Percentiles rank a stretch among this genome's conserved stretches.
Evolutionary conservation across 495 filamentous ascomycete species (phyloP).

Genomic region (Rostrohypoxylon terebratum): DNA sequence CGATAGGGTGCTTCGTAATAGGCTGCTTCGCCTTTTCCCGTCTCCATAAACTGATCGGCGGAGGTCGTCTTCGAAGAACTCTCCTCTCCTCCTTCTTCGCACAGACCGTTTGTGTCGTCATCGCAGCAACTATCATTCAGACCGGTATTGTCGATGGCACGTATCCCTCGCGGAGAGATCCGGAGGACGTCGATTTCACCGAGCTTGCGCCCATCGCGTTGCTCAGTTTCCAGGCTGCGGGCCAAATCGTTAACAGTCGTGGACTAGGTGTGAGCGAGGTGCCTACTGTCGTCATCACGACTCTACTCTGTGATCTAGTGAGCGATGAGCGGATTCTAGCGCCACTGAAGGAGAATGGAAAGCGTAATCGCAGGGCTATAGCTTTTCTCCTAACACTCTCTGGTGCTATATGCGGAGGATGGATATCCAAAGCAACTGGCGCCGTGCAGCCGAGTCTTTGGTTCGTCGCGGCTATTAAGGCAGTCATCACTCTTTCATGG

Average conservation of each 20-base stretch:
- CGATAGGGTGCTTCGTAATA: conserved; percentile 47
- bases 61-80: conserved; percentile 60
- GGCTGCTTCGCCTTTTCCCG: conserved; percentile 47
- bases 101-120: conserved; percentile 66
- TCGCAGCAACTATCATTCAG: conserved; percentile 70
- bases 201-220: conserved; percentile 69
- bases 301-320: conserved; percentile 74
- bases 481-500: conserved; percentile 40
- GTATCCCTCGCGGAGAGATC: conserved; percentile 43
- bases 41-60: conserved; percentile 44
- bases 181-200: conserved; percentile 47
- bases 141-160: conserved; percentile 42
- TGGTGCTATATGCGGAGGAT: conserved; percentile 73
- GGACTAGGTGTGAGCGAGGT: conserved; percentile 74
- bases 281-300: conserved; percentile 79
- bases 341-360: conserved; percentile 64
- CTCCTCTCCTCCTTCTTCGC: conserved; percentile 68
- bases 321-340: conserved; percentile 67
- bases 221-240: conserved; percentile 77
- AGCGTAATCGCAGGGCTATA: conserved; percentile 71
- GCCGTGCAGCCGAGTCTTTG: conserved; percentile 47
- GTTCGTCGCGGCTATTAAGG: conserved; percentile 46
- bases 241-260: conserved; percentile 74
- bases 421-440: conserved; percentile 57
- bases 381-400: conserved; percentile 68